These are phyloP conservation scores for Xylariales sp. DNA, from an alignment of 2,329 filamentous ascomycete species.

Conservation along the genomic window DNA sequence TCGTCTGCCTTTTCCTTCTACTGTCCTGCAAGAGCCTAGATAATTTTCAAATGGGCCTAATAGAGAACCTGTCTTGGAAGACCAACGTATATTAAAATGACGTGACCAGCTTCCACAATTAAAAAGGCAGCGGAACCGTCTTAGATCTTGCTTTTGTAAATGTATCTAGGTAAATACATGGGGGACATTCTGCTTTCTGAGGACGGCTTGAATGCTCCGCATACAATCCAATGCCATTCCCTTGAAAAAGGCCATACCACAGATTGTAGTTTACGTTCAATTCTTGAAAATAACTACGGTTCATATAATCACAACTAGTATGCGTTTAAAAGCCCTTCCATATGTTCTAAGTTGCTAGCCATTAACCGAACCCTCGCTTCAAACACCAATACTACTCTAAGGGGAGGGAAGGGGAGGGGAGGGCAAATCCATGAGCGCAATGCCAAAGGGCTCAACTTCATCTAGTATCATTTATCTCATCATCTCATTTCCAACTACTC, in stretches of 20 bases:
- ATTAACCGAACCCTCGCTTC: not conserved
- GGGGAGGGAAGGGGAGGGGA: not conserved
- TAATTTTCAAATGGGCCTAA: slow-evolving; percentile 2
- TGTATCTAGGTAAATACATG: slow-evolving; percentile 8
- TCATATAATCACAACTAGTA: not conserved
- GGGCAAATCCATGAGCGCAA: not conserved
- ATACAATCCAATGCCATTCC: slow-evolving; percentile 8
- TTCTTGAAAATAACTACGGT: not conserved
- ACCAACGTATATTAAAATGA: slow-evolving; percentile 3
- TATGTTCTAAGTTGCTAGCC: not conserved
- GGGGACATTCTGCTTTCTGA: not conserved
- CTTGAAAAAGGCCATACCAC: not conserved
- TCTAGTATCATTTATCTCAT: no score
- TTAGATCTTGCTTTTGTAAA: not conserved
- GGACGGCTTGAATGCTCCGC: not conserved
- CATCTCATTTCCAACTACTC: slow-evolving; percentile 3
- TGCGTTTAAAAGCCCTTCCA: not conserved
- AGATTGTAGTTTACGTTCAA: not conserved
- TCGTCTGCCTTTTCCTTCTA: not conserved
- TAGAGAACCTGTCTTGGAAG: slow-evolving; percentile 3
- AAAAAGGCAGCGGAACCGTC: not conserved
- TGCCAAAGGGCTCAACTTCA: not conserved
- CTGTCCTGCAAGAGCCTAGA: not conserved
- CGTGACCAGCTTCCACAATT: slow-evolving; percentile 3
- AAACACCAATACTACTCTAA: not conserved